phyloP scores from a whole-genome alignment of 768 basidiomycete species.

The Pleurotus pulmonarius region DNA sequence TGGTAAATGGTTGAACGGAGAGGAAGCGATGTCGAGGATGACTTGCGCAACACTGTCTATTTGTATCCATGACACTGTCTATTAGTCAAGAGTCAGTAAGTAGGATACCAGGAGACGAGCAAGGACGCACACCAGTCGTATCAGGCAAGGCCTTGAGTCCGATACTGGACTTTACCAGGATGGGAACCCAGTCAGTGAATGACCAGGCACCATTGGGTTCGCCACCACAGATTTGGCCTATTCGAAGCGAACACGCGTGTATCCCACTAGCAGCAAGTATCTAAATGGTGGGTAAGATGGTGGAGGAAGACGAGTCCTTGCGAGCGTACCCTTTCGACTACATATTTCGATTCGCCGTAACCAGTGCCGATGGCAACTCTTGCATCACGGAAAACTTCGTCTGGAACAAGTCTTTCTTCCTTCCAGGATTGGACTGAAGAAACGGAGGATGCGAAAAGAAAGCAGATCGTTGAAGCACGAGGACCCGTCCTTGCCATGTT shows the following conservation, averaged over 20 bases:
- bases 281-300: slow-evolving; percentile 11
- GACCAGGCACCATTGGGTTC: slow-evolving; percentile 33
- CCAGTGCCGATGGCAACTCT: not conserved
- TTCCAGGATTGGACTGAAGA: not conserved
- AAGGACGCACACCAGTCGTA: slow-evolving; percentile 16
- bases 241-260: slow-evolving; percentile 24
- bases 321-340: not conserved
- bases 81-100: not conserved
- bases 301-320: not conserved
- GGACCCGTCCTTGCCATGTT: slow-evolving; percentile 16
- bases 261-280: slow-evolving; percentile 26
- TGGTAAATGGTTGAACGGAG: slow-evolving; percentile 9
- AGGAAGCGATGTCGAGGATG: slow-evolving; percentile 27
- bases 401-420: not conserved
- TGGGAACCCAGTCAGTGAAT: slow-evolving; percentile 34
- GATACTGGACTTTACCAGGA: slow-evolving; percentile 32
- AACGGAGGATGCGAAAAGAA: slow-evolving; percentile 1
- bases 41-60: slow-evolving; percentile 23
- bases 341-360: slow-evolving; percentile 5
- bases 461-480: not conserved
- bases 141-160: slow-evolving; percentile 17
- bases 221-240: slow-evolving; percentile 36
- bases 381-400: not conserved
- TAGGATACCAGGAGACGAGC: not conserved
- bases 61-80: slow-evolving; percentile 33